These are phyloP conservation scores for Podospora comata DNA, from an alignment of 495 filamentous ascomycete species.

Conservation along the genomic window DNA sequence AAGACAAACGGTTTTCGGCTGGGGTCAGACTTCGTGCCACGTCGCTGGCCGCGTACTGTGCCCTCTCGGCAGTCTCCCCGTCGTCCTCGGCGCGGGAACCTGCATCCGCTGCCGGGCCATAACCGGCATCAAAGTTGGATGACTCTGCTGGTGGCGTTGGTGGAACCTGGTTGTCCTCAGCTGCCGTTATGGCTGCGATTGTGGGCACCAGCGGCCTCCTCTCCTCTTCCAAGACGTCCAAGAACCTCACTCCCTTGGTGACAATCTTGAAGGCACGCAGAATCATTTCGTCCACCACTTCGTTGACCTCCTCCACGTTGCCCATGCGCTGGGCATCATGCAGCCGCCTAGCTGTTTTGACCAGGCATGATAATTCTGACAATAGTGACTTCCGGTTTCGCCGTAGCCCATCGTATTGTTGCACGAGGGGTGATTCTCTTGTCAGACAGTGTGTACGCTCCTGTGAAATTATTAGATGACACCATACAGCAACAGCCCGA, in stretches of 20 bases:
- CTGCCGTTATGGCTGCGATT: constrained; percentile 55
- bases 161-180: constrained; percentile 60
- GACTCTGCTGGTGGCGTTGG: constrained; percentile 71
- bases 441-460: constrained; percentile 86
- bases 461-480: constrained; percentile 43
- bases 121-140: constrained; percentile 37
- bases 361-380: constrained; percentile 82
- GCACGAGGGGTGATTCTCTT: constrained; percentile 70
- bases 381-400: constrained; percentile 80
- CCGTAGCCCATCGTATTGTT: constrained; percentile 70
- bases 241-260: constrained; percentile 82
- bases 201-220: constrained; percentile 48
- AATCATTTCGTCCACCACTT: constrained; percentile 85
- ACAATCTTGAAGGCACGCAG: constrained; percentile 91
- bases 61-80: constrained; percentile 29
- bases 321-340: constrained; percentile 57
- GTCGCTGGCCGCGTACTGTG: constrained; percentile 31
- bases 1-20: constrained; percentile 45
- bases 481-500: background rate
- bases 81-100: constrained; percentile 35
- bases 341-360: constrained; percentile 79
- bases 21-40: constrained; percentile 33
- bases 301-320: constrained; percentile 60
- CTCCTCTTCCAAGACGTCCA: constrained; percentile 85
- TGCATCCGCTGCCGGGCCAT: constrained; percentile 37